Evolutionary conservation across 2,329 filamentous ascomycete genomes (phyloP), one percentile per base, ranked within the genome.

Genomic region (Penicillium sp.): DNA sequence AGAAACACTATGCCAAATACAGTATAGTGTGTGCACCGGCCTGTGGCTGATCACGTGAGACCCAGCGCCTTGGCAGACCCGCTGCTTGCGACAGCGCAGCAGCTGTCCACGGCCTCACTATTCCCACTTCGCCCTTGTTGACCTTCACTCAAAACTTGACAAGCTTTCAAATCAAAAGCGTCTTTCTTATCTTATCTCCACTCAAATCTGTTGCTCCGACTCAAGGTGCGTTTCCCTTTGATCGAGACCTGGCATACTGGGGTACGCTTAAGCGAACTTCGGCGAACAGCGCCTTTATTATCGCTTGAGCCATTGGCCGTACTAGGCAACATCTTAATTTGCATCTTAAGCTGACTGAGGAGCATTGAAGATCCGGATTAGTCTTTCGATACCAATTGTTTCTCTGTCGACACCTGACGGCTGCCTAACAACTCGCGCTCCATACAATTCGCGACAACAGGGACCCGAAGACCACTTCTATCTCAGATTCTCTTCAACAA

Each of bases 41-140:
- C 44, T 2, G 16, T 30, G 38, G 4, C 4, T 18, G 4, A 13
- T 49, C 51, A 53, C 51, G 51, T 53, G 51, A 50, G 1, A 1
- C 7, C 10, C 10, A 18, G 14, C 4, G 16, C 9, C 66, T 70
- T 70, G 68, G 68, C 66, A 59, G 67, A 70, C 65, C 68, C 68
- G 67, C 68, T 59, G 63, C 61, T 66, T 69, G 66, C 68, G 66
- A 67, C 67, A 53, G 57, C 61, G 57, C 59, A 61, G 62, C 61
- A 57, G 55, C 53, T 61, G 49, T 54, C 53, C 51, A 60, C 61
- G 60, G 60, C 56, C 38, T 49, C 47, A 34, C 5, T 23, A 23
- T 58, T 58, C 47, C 47, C 49, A 45, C 42, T 47, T 42, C 26
- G 49, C 59, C 61, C 61, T 57, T 59, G 52, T 57, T 59, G 51